These are phyloP conservation scores for Trichoderma aggressivum DNA, from an alignment of 2,329 filamentous ascomycete species.

Conservation along the genomic window DNA sequence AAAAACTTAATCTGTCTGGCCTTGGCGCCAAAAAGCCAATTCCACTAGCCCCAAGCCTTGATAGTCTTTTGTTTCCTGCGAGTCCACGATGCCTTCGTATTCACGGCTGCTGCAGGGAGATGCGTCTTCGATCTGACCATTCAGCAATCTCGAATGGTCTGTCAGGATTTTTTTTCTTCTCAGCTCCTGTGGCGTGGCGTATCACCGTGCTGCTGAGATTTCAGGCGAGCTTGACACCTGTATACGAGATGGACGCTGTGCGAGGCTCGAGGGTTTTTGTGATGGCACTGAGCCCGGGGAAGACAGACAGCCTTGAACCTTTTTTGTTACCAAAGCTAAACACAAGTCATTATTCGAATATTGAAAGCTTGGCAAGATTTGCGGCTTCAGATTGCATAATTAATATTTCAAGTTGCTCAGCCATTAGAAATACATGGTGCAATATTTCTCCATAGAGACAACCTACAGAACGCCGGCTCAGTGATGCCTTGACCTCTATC, in stretches of 20 bases:
- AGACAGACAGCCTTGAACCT: not conserved
- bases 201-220: not conserved
- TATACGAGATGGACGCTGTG: not conserved
- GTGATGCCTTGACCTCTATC: not conserved
- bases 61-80: not conserved
- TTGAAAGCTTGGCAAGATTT: not conserved
- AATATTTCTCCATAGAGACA: not conserved
- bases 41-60: conserved; percentile 4
- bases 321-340: not conserved
- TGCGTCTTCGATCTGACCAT: not conserved
- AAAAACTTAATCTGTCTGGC: not conserved
- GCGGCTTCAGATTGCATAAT: not conserved
- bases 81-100: conserved; percentile 3
- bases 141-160: not conserved
- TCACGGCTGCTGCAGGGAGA: not conserved
- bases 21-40: conserved; percentile 2
- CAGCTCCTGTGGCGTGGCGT: not conserved
- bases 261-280: not conserved
- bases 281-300: not conserved
- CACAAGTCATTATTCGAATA: not conserved
- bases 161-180: not conserved
- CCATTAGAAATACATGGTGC: no score
- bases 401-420: not conserved
- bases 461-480: not conserved
- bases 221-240: not conserved